Evolutionary conservation across 2,329 filamentous ascomycete genomes (phyloP), one percentile per base, ranked within the genome.

Genomic region (Neospermospora avenae): DNA sequence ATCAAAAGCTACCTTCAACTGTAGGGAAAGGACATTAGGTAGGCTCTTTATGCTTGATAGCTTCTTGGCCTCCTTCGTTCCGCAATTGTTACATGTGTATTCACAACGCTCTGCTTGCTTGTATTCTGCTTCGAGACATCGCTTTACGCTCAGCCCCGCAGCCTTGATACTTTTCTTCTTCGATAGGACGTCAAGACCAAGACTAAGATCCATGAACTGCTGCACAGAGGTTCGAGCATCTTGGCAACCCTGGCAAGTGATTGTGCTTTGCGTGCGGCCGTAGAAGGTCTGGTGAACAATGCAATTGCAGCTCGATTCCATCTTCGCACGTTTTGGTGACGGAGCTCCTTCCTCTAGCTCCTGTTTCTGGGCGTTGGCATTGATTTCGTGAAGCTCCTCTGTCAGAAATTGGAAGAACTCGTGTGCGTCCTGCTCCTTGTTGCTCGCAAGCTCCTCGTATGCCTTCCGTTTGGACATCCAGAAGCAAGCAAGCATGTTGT

Each of bases 371-470:
- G 82, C 54, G 72, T 82, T 72, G 81, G 84, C 31, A 68, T 93
- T 95, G 42, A 91, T 84, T 71, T 89, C 85, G 72, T 97, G 93
- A 16, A 99, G 81, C 69, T 95, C 90, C 76, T 97, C 93, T 37
- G 96, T 88, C 35, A 98, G 83, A 71, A 96, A 97, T 72, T 96
- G 92, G 74, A 97, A 96, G 76, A 96, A 98, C 73, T 98, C 93
- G 72, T 98, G 93, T 0, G 93, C 93, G 72, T 98, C 93, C 77
- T 98, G 93, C 75, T 98, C 93, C 70, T 93, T 91, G 69, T 96
- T 96, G 11, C 93, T 95, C 1, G 93, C 91, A 22, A 93, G 80
- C 62, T 89, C 86, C 75, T 90, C 84, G 63, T 87, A 88, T 0
- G 84, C 82, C 73, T 82, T 85, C 77, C 83, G 86, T 73, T 91